Base-by-base conservation (phyloP, 768 basidiomycete species). In the Calocera viscosa region DNA sequence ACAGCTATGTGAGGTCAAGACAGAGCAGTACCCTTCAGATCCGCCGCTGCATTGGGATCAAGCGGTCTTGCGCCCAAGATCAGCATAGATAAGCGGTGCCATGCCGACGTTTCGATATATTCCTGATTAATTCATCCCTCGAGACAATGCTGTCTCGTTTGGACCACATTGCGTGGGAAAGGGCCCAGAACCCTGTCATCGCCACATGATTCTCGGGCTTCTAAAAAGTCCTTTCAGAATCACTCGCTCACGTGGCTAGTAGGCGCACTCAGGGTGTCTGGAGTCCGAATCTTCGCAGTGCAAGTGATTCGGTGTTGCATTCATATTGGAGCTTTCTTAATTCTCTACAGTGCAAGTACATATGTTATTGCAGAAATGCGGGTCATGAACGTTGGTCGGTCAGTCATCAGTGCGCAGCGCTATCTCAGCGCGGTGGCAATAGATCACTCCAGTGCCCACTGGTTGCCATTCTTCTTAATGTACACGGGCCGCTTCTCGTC, bases 401-500 rank as follows among this genome's bases (percentile, higher is more conserved):
- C 43, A 47, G 16, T 24, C 43, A 24, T 47, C 19, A 47, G 19
- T n/a, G 43, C 19, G 43, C 43, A 47, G 39, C 10, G 39, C 39
- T 47, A 24, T 66, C 65, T 5, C 64, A 26, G 47, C 35, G 40
- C 40, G 43, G 24, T 38, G 26, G 43, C 35, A 28, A 26, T 10
- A 16, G 8, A 26, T 71, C 43, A 91, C 75, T 87, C 84, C 64
- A 93, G 79, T 69, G 84, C 73, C 89, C 89, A 92, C 65, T 77
- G 75, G 68, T 80, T 82, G 35, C 80, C 84, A 22, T 80, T 80
- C 77, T 85, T 84, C 79, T 81, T 85, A 75, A 96, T 89, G 33
- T 79, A 81, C 64, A 95, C 91, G 7, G 89, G 82, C 69, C 92
- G 79, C 79, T 88, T 91, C 82, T 95, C 91, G 75, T 95, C 91